Evolutionary conservation across 352 stramenopile genomes (phyloP).

Genomic region (Globisporangium parvum): DNA sequence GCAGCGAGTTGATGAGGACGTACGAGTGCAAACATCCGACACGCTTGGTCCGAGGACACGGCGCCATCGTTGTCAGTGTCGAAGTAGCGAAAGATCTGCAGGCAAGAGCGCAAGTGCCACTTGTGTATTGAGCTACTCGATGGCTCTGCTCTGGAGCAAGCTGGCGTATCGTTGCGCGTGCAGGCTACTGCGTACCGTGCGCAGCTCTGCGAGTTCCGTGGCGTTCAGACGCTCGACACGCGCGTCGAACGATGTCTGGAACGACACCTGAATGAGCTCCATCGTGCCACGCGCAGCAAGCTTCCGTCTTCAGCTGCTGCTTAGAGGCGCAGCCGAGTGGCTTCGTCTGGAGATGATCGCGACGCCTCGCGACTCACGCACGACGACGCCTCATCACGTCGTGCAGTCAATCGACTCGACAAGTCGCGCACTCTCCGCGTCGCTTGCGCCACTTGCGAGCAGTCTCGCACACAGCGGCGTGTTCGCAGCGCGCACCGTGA

Average conservation of each 20-base stretch:
- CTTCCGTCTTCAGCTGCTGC: background rate
- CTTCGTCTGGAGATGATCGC: background rate
- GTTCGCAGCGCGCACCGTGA: slow-evolving; percentile 6
- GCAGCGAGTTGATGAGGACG: background rate
- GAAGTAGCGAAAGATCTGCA: slow-evolving; percentile 70
- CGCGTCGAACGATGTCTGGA: slow-evolving; percentile 60
- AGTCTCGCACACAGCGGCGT: slow-evolving; percentile 10
- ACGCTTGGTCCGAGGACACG: slow-evolving; percentile 47
- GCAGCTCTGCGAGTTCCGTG: slow-evolving; percentile 43
- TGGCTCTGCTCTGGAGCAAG: no score
- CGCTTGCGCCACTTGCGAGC: background rate
- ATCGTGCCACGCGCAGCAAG: slow-evolving; percentile 18
- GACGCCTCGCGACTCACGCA: background rate
- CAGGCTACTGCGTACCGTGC: slow-evolving; percentile 22
- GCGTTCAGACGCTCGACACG: slow-evolving; percentile 43
- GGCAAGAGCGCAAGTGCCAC: background rate
- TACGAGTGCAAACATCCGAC: slow-evolving; percentile 61
- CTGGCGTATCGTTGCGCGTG: no score
- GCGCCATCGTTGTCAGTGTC: slow-evolving; percentile 60
- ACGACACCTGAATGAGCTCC: slow-evolving; percentile 56
- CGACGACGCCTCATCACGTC: background rate
- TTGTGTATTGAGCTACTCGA: no score
- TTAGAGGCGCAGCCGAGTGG: background rate
- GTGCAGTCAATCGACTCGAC: background rate
- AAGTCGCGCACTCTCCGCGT: background rate